Conservation (phyloP, 441 rosid genomes). For the Croton laevigatus region DNA sequence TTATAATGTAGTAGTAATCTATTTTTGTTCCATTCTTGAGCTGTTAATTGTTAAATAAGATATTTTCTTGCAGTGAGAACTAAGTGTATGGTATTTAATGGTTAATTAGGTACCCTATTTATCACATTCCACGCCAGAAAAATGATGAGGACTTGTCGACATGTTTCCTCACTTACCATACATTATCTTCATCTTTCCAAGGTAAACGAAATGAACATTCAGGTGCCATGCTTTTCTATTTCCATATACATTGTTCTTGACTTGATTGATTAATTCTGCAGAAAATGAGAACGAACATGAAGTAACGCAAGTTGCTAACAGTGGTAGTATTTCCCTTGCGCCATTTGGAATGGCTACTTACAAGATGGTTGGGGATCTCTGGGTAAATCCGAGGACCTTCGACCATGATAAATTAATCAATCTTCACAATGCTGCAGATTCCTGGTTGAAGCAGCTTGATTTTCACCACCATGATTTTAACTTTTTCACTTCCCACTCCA, state of each 20-base stretch:
- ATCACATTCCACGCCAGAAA: conserved; percentile 57
- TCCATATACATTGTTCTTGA: neutral
- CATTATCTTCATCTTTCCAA: conserved; percentile 71
- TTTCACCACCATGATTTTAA: conserved; percentile 67
- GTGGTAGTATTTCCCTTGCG: conserved; percentile 39
- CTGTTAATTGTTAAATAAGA: neutral
- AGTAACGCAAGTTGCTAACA: conserved; percentile 13
- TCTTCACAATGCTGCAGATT: conserved; percentile 59
- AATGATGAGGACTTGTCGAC: conserved; percentile 59
- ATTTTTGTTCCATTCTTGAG: neutral
- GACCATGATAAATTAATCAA: conserved; percentile 46
- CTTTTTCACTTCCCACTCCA: conserved; percentile 45
- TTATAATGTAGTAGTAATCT: neutral
- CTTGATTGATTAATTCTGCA: conserved; percentile 21
- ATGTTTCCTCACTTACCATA: conserved; percentile 70
- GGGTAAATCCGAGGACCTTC: conserved; percentile 41
- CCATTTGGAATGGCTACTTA: conserved; percentile 66
- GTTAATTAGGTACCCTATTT: conserved; percentile 67
- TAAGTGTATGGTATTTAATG: neutral
- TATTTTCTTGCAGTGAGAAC: too few relatives aligned
- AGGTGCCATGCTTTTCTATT: neutral
- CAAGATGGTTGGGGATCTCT: conserved; percentile 76
- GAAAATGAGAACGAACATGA: conserved; percentile 31
- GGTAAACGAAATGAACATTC: conserved; percentile 33
- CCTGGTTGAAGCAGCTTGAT: conserved; percentile 82